A percentile compares a stretch with the other conserved stretches of the same genome.
These are phyloP conservation scores for Pichia sp. DNA, from an alignment of 1,139 yeast genomes.

Conservation along the genomic window DNA sequence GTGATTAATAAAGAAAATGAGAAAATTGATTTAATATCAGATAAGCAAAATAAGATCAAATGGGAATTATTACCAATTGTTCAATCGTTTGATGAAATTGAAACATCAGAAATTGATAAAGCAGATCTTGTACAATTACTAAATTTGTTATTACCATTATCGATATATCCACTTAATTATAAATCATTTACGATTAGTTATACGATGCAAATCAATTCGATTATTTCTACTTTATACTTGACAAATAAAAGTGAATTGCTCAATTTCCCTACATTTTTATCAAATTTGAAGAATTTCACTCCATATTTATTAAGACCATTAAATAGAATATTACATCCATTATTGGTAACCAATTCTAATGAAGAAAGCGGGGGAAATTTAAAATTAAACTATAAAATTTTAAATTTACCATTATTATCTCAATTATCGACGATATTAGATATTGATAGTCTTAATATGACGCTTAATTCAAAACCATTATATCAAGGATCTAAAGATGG, in stretches of 20 bases:
- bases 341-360: too few species aligned
- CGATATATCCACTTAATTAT: constrained; percentile 1
- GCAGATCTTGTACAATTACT: background rate
- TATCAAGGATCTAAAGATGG: constrained; percentile 75
- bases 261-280: constrained; percentile 1
- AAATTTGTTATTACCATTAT: constrained; percentile 11
- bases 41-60: constrained; percentile 25
- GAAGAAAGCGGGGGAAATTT: constrained; percentile 36
- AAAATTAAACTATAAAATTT: constrained; percentile 5
- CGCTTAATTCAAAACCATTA: constrained; percentile 29
- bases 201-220: constrained; percentile 4
- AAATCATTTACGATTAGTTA: constrained; percentile 7
- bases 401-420: constrained; percentile 7
- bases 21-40: constrained; percentile 36
- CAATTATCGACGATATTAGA: constrained; percentile 10
- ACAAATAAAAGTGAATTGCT: background rate
- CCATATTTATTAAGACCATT: constrained; percentile 34
- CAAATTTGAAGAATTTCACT: constrained; percentile 13
- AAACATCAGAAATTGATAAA: constrained; percentile 14
- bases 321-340: constrained; percentile 30
- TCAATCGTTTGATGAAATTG: constrained; percentile 28
- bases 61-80: constrained; percentile 26
- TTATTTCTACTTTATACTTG: constrained; percentile 2
- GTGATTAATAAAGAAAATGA: constrained; percentile 7
- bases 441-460: constrained; percentile 2